A percentile compares a stretch with the other conserved stretches of the same genome.
These are phyloP conservation scores for Penicillium ucsense DNA, from an alignment of 495 filamentous ascomycete species.

Conservation along the genomic window DNA sequence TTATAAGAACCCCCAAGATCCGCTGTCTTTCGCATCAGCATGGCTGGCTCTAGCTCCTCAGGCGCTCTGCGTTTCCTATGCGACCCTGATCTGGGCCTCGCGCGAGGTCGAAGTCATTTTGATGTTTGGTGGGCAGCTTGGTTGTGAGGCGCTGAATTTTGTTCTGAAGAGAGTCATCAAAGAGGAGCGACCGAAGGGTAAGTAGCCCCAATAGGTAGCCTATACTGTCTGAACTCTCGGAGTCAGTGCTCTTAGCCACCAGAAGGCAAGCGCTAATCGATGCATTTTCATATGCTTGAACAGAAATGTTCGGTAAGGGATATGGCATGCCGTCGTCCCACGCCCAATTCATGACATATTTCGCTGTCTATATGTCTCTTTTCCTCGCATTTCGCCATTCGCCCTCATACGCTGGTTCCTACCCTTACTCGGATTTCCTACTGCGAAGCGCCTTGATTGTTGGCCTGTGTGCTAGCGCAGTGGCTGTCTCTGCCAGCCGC, in stretches of 20 bases:
- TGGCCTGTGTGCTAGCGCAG: slow-evolving; percentile 49
- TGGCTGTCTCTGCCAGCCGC: slow-evolving; percentile 63
- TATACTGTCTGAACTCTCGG: background rate
- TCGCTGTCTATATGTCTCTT: slow-evolving; percentile 69
- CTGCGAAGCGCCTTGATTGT: slow-evolving; percentile 49
- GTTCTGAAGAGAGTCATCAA: slow-evolving; percentile 80
- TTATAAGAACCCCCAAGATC: slow-evolving; percentile 72
- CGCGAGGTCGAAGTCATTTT: slow-evolving; percentile 84
- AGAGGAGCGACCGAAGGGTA: slow-evolving; percentile 75
- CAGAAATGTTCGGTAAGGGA: slow-evolving; percentile 79
- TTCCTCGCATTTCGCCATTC: slow-evolving; percentile 74
- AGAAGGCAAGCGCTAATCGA: background rate
- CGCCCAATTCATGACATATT: slow-evolving; percentile 88
- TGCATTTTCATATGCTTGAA: background rate
- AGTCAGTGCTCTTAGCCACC: background rate
- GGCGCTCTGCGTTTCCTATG: slow-evolving; percentile 80
- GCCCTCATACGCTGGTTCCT: slow-evolving; percentile 39
- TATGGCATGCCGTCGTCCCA: slow-evolving; percentile 99
- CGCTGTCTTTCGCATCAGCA: slow-evolving; percentile 74
- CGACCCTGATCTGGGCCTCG: slow-evolving; percentile 77
- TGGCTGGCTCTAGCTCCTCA: slow-evolving; percentile 92
- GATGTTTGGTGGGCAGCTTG: slow-evolving; percentile 87
- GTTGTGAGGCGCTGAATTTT: slow-evolving; percentile 91
- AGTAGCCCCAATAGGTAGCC: slow-evolving; percentile 6
- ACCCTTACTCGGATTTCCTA: slow-evolving; percentile 41